phyloP scores from a whole-genome alignment of 2,329 filamentous ascomycete genomes.

The Xylaria sp. region DNA sequence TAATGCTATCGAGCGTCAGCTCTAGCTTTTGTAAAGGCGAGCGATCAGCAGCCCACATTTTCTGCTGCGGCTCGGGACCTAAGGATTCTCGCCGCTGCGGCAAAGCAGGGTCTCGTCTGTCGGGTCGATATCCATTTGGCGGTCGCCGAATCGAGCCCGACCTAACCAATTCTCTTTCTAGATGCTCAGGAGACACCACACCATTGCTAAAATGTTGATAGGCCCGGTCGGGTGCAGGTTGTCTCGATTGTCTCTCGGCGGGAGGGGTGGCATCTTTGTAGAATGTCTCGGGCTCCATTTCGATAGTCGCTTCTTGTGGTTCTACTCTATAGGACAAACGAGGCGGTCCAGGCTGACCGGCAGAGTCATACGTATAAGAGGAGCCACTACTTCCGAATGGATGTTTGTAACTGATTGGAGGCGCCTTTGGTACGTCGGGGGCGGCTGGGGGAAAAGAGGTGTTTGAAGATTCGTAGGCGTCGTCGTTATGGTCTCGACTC shows the following conservation, averaged over 20 bases:
- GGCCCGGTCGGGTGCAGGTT: slow-evolving; percentile 40
- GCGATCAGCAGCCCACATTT: slow-evolving; percentile 76
- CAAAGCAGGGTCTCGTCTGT: slow-evolving; percentile 31
- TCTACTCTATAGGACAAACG: slow-evolving; percentile 36
- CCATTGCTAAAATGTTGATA: slow-evolving; percentile 40
- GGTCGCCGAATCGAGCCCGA: slow-evolving; percentile 37
- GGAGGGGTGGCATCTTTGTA: slow-evolving; percentile 40
- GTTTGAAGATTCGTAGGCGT: slow-evolving; percentile 45
- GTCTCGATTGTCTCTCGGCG: slow-evolving; percentile 31
- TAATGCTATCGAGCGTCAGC: slow-evolving; percentile 87
- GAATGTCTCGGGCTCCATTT: slow-evolving; percentile 43
- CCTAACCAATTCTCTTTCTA: slow-evolving; percentile 28
- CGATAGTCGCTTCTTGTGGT: slow-evolving; percentile 28
- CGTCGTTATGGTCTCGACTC: slow-evolving; percentile 50
- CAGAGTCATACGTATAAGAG: slow-evolving; percentile 41
- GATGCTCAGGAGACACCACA: slow-evolving; percentile 24
- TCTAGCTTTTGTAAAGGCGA: slow-evolving; percentile 95
- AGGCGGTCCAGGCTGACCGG: slow-evolving; percentile 40
- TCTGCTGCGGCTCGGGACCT: slow-evolving; percentile 50
- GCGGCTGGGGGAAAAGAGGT: slow-evolving; percentile 54
- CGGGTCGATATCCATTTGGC: slow-evolving; percentile 37
- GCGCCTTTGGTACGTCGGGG: slow-evolving; percentile 65
- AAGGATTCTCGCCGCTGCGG: slow-evolving; percentile 48
- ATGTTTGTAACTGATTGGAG: slow-evolving; percentile 62
- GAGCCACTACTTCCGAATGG: slow-evolving; percentile 50